phyloP scores from a whole-genome alignment of 2,329 filamentous ascomycete species.

The Alternaria dauci region DNA sequence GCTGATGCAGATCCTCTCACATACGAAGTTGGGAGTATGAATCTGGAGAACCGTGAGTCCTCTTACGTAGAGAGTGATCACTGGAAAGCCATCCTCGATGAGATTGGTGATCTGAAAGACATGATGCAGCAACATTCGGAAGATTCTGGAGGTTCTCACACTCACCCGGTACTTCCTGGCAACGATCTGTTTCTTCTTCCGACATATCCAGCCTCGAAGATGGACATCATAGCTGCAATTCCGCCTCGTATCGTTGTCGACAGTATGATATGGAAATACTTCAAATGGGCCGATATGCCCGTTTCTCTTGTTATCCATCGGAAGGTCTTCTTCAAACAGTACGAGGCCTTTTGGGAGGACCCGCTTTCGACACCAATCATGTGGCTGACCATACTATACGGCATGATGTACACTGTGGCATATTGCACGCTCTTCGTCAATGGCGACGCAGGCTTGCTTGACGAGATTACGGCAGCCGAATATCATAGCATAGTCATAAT shows the following conservation, averaged over 20 bases:
- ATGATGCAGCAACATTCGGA: not conserved
- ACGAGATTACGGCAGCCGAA: not conserved
- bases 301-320: not conserved
- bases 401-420: slow-evolving; percentile 1
- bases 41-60: not conserved
- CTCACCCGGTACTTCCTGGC: not conserved
- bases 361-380: not conserved
- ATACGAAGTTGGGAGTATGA: not conserved
- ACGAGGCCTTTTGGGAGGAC: slow-evolving; percentile 1
- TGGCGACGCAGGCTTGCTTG: not conserved
- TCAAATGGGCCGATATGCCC: slow-evolving; percentile 2
- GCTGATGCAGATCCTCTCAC: not conserved
- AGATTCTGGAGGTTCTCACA: not conserved
- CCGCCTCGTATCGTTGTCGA: not conserved
- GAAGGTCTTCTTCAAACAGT: not conserved
- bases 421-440: not conserved
- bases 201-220: not conserved
- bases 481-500: not conserved
- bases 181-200: slow-evolving; percentile 1
- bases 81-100: slow-evolving; percentile 3
- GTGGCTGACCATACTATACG: slow-evolving; percentile 1
- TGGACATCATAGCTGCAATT: not conserved
- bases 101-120: not conserved
- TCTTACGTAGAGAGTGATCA: slow-evolving; percentile 2
- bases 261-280: not conserved